phyloP scores from a whole-genome alignment of 2,329 filamentous ascomycete species.

The Alternaria tenuissima region DNA sequence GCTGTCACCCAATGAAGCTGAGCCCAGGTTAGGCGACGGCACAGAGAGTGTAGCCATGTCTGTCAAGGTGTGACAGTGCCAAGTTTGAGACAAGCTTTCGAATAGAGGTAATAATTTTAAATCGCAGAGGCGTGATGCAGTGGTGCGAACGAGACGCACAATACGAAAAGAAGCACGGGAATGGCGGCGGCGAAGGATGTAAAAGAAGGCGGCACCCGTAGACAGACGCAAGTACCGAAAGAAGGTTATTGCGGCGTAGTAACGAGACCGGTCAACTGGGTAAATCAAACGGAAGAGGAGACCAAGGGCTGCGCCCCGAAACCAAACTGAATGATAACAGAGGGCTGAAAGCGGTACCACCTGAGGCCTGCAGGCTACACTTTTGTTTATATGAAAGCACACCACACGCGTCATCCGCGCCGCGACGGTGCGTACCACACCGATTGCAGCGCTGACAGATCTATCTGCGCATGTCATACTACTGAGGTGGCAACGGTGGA shows the following conservation, averaged over 20 bases:
- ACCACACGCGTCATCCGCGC: slow-evolving; percentile 34
- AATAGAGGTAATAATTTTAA: neutral
- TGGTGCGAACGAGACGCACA: slow-evolving; percentile 12
- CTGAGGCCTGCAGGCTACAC: slow-evolving; percentile 41
- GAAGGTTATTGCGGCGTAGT: slow-evolving; percentile 22
- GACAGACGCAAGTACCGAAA: slow-evolving; percentile 14
- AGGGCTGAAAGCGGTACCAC: slow-evolving; percentile 41
- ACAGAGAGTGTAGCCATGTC: slow-evolving; percentile 35
- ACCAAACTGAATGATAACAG: slow-evolving; percentile 27
- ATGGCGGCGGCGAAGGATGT: slow-evolving; percentile 19
- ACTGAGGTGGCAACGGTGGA: slow-evolving; percentile 26
- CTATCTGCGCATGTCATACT: slow-evolving; percentile 11
- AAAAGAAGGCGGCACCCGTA: slow-evolving; percentile 20
- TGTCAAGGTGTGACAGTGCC: slow-evolving; percentile 7
- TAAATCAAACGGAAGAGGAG: slow-evolving; percentile 27
- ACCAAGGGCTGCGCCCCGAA: slow-evolving; percentile 30
- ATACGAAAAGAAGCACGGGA: slow-evolving; percentile 16
- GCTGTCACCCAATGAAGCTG: slow-evolving; percentile 31
- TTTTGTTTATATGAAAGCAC: slow-evolving; percentile 43
- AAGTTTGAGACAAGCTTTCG: slow-evolving; percentile 16
- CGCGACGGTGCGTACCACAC: slow-evolving; percentile 28
- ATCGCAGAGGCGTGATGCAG: slow-evolving; percentile 9
- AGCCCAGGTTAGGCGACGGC: slow-evolving; percentile 32
- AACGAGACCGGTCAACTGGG: slow-evolving; percentile 26
- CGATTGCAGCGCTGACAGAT: slow-evolving; percentile 10